These are phyloP conservation scores for Fraxinus americana DNA, from an alignment of 257 asterid species.

Conservation along the genomic window DNA sequence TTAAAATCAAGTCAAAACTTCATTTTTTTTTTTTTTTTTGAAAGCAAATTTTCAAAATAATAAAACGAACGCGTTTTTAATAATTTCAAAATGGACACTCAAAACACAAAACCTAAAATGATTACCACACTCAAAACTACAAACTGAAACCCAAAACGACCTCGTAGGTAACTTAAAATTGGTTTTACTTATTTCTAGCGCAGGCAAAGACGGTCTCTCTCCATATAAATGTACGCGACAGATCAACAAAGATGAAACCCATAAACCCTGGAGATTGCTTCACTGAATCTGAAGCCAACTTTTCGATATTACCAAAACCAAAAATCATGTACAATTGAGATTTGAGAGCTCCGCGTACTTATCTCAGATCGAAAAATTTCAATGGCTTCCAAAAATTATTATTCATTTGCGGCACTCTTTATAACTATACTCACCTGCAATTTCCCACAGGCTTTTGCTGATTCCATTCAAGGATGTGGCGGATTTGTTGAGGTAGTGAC, in stretches of 20 bases:
- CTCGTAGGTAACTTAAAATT: no score
- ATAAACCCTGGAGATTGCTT: constrained; percentile 28
- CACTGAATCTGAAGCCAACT: not conserved
- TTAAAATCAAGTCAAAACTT: no score
- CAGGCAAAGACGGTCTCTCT: not conserved
- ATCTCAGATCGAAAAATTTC: constrained; percentile 16
- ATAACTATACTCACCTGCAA: constrained; percentile 26
- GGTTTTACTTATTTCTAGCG: no score
- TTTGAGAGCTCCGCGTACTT: constrained; percentile 14
- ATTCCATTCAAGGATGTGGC: constrained; percentile 94
- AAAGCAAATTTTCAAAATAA: no score
- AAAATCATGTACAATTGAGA: constrained; percentile 37
- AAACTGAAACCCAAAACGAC: no score
- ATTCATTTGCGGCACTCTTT: constrained; percentile 18
- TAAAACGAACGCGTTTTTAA: no score
- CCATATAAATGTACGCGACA: not conserved
- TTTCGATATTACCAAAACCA: constrained; percentile 23
- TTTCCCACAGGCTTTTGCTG: constrained; percentile 44
- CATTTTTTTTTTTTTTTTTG: no score
- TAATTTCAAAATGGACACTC: no score
- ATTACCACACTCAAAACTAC: no score
- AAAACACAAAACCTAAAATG: no score
- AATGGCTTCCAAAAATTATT: constrained; percentile 37
- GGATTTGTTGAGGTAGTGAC: constrained; percentile 86
- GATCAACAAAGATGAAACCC: constrained; percentile 17